phyloP scores from a whole-genome alignment of 805 yeast species.

The Candida dajiaensis region DNA sequence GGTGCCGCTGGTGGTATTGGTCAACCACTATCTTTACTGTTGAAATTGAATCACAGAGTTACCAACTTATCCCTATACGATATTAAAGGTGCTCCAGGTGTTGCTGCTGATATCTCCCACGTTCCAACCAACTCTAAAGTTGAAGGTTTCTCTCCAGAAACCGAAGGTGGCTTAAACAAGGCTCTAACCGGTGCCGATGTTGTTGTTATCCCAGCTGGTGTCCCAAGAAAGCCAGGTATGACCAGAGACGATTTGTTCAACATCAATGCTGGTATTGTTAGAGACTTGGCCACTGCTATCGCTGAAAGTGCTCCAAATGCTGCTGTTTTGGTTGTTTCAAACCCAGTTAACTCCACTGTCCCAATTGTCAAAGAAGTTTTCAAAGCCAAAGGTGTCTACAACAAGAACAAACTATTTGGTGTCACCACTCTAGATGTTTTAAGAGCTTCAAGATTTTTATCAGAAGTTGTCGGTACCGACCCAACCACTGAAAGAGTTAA shows the following conservation, averaged over 20 bases:
- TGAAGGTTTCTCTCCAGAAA: conserved; percentile 81
- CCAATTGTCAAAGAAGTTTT: conserved; percentile 94
- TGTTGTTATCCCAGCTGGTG: conserved; percentile 94
- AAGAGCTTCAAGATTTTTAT: conserved; percentile 85
- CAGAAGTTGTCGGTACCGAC: conserved; percentile 55
- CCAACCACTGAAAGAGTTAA: conserved; percentile 78
- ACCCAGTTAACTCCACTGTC: conserved; percentile 96
- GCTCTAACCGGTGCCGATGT: conserved; percentile 73
- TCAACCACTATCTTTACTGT: conserved; percentile 74
- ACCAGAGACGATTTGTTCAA: conserved; percentile 95
- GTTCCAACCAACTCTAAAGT: conserved; percentile 89
- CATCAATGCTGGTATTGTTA: conserved; percentile 93
- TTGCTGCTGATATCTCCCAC: conserved; percentile 93
- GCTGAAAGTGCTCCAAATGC: conserved; percentile 85
- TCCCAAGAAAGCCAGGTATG: conserved; percentile 99
- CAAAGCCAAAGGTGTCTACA: conserved; percentile 79
- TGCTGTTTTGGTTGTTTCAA: conserved; percentile 73
- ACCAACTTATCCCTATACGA: conserved; percentile 84
- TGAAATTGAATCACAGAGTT: conserved; percentile 85
- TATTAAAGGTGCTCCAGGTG: conserved; percentile 91
- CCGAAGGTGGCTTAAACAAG: conserved; percentile 60
- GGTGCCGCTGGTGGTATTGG: conserved; percentile 97
- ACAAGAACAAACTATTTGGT: conserved; percentile 90
- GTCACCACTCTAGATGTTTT: conserved; percentile 92
- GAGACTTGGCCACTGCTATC: conserved; percentile 82